Conservation (phyloP, 768 basidiomycete genomes). For the Phlebiopsis gigantea region DNA sequence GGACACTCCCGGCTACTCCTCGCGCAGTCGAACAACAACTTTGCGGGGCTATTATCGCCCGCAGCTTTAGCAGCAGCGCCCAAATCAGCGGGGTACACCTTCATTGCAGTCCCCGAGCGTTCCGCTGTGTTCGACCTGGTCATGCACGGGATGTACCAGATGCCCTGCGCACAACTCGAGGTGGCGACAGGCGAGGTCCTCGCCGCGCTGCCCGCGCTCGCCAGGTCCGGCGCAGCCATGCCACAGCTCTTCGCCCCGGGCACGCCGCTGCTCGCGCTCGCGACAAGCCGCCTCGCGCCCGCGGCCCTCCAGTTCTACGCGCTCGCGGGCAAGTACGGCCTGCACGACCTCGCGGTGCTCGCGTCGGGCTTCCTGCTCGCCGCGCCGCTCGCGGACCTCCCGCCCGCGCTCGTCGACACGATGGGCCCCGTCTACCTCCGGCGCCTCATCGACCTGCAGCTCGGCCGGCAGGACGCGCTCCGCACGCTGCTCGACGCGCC, state of each 20-base stretch:
- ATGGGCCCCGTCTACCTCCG: slow-evolving; percentile 40
- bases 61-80: background rate
- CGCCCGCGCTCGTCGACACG: slow-evolving; percentile 32
- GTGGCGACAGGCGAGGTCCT: slow-evolving; percentile 25
- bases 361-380: slow-evolving; percentile 35
- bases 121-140: slow-evolving; percentile 29
- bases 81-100: slow-evolving; percentile 5
- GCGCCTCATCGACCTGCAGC: slow-evolving; percentile 35
- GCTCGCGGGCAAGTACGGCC: slow-evolving; percentile 31
- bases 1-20: slow-evolving; percentile 22
- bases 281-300: slow-evolving; percentile 31
- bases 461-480: slow-evolving; percentile 31
- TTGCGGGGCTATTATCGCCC: slow-evolving; percentile 17
- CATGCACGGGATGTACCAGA: slow-evolving; percentile 29
- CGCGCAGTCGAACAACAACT: slow-evolving; percentile 22
- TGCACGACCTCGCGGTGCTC: slow-evolving; percentile 34
- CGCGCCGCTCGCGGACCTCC: slow-evolving; percentile 28
- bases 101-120: slow-evolving; percentile 23
- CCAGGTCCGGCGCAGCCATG: slow-evolving; percentile 24
- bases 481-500: slow-evolving; percentile 25
- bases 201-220: slow-evolving; percentile 21
- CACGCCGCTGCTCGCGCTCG: slow-evolving; percentile 27
- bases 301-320: slow-evolving; percentile 37
- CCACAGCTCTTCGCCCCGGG: slow-evolving; percentile 22
- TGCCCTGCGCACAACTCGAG: slow-evolving; percentile 22